Percentiles rank a stretch among this genome's conserved stretches.
phyloP scores from a whole-genome alignment of 192 early-diverging fungal species.

The Entomortierella lignicola region DNA sequence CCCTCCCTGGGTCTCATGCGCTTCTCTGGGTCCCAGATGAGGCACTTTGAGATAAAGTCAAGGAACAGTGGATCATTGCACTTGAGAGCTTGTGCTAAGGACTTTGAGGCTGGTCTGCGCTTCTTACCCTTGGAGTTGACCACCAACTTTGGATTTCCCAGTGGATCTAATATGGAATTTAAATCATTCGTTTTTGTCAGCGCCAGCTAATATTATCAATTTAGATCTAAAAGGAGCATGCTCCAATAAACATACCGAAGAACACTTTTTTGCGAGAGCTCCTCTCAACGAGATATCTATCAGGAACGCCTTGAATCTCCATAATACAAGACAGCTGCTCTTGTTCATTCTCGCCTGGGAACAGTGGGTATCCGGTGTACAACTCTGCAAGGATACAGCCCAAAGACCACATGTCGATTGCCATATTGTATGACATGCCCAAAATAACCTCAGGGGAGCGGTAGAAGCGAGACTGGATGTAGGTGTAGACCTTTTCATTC shows the following conservation, averaged over 20 bases:
- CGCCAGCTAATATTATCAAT: too few relatives aligned
- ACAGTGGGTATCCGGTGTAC: conserved; percentile 90
- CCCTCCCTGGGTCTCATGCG: conserved; percentile 90
- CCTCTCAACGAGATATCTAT: conserved; percentile 75
- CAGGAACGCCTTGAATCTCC: conserved; percentile 90
- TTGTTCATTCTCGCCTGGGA: conserved; percentile 97
- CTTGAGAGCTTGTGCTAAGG: conserved; percentile 78
- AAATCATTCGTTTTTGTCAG: neutral
- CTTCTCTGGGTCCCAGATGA: conserved; percentile 91
- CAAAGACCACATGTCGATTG: conserved; percentile 98
- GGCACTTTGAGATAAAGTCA: conserved; percentile 86
- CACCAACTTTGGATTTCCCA: conserved; percentile 68
- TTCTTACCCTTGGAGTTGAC: conserved; percentile 92
- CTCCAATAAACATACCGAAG: conserved; percentile 84
- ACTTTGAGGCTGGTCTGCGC: conserved; percentile 81
- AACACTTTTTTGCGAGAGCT: conserved; percentile 87
- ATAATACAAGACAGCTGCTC: conserved; percentile 97
- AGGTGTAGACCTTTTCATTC: conserved; percentile 95
- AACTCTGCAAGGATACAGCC: conserved; percentile 97
- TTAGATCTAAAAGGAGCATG: too few relatives aligned
- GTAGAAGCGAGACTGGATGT: conserved; percentile 98
- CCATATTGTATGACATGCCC: conserved; percentile 86
- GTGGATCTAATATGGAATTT: conserved; percentile 52
- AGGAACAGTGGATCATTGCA: conserved; percentile 83
- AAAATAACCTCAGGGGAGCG: conserved; percentile 97